Evolutionary conservation across 2,329 filamentous ascomycete genomes (phyloP), one percentile per base, ranked within the genome.

Genomic region (Trichothecium sympodiale): DNA sequence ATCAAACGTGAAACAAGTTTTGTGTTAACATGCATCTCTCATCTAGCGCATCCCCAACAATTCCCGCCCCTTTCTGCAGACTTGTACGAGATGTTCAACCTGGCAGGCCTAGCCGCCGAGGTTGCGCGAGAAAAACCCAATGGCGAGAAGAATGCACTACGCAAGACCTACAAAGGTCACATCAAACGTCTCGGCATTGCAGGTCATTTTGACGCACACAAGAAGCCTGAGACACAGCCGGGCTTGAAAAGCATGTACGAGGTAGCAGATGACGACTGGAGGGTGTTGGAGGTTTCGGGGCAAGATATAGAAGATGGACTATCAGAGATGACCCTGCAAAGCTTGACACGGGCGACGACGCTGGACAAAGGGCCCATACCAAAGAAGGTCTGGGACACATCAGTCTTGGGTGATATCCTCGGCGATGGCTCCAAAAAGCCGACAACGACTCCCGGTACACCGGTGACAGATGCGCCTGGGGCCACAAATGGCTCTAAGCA

Each of bases 111-210:
- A 37, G 75, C 76, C 39, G 66, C 69, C 38, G 70, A 76, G 44
- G 74, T 80, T 29, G 76, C 76, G 41, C 68, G 76, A 41, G 71
- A 71, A 36, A 72, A 77, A 50, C 72, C 74, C 12, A 77, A 77
- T 51, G 76, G 76, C 44, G 71, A 77, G 53, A 80, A 79, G 63
- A 80, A 80, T 49, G 72, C 71, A 43, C 61, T 80, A 33, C 68
- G 76, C 17, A 80, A 80, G 52, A 79, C 75, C 13, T 80, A 80
- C 61, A 80, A 80, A 55, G 74, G 74, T 35, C 73, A 80, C 44
- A 75, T 80, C 52, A 80, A 80, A 61, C 69, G 67, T 31, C 58
- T 80, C 23, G 73, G 72, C 26, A 63, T 80, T 17, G 68, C 67
- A 36, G 76, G 76, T 8, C 69, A 74, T 40, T 80, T 77, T 46